Evolutionary conservation across 2,329 filamentous ascomycete species (phyloP).

Genomic region (Ceratocystis alfenasii): DNA sequence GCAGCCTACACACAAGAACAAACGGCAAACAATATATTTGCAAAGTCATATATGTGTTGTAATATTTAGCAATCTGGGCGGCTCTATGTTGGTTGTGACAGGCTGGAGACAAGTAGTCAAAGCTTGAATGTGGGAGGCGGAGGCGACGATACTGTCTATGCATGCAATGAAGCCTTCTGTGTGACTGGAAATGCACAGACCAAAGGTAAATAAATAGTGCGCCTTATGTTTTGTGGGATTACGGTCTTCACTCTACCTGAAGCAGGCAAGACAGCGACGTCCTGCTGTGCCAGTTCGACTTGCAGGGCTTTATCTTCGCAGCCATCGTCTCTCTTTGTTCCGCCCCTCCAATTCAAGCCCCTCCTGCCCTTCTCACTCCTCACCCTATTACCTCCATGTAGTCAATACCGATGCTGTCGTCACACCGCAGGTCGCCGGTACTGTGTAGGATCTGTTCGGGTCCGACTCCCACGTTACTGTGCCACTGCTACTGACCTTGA

Average conservation of each 20-base stretch:
- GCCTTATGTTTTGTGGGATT: not conserved
- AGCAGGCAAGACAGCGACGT: not conserved
- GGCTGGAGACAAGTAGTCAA: too few relatives aligned
- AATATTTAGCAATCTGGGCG: too few relatives aligned
- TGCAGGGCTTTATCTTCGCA: not conserved
- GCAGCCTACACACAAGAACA: too few relatives aligned
- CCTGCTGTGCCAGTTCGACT: not conserved
- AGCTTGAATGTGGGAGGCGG: too few relatives aligned
- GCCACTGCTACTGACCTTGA: conserved; percentile 41
- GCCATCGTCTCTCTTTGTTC: not conserved
- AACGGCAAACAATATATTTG: too few relatives aligned
- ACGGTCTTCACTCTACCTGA: not conserved
- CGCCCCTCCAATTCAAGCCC: not conserved
- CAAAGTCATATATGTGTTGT: too few relatives aligned
- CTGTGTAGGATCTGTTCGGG: conserved; percentile 32
- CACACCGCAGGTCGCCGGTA: conserved; percentile 19
- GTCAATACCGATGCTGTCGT: conserved; percentile 19
- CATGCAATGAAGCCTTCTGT: not conserved
- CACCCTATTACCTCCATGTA: conserved; percentile 14
- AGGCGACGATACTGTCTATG: not conserved
- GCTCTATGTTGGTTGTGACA: too few relatives aligned
- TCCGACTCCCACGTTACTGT: conserved; percentile 47
- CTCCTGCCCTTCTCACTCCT: not conserved
- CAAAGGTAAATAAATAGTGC: not conserved
- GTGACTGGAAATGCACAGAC: not conserved